A percentile compares a stretch with the other conserved stretches of the same genome.
These are phyloP conservation scores for Dictyostelium firmibasis DNA, from an alignment of 78 protist species.

Conservation along the genomic window DNA sequence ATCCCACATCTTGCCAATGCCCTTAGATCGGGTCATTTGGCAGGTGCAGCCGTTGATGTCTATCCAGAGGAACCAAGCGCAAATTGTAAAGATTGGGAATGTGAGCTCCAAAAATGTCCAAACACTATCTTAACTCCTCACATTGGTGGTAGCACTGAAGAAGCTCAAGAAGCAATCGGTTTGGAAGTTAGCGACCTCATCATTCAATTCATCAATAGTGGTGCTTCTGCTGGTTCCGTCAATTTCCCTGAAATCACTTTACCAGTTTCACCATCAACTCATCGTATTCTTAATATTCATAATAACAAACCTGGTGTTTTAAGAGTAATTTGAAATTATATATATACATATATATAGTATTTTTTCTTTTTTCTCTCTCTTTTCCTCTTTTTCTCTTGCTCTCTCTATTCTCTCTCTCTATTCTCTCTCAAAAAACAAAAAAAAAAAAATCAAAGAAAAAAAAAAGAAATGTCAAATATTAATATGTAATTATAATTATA, in stretches of 20 bases:
- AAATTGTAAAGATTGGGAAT: constrained; percentile 78
- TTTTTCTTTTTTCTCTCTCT: neutral
- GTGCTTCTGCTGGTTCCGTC: constrained; percentile 89
- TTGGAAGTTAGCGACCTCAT: constrained; percentile 88
- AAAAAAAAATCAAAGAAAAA: neutral
- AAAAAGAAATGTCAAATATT: neutral
- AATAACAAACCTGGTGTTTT: constrained; percentile 95
- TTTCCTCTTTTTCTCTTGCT: neutral
- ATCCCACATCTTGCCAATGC: constrained; percentile 86
- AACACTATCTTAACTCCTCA: constrained; percentile 96
- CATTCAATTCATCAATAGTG: constrained; percentile 81
- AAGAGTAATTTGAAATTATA: constrained; percentile 5
- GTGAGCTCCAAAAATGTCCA: constrained; percentile 81
- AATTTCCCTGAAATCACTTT: constrained; percentile 92
- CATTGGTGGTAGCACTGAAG: constrained; percentile 96
- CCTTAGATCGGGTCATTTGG: constrained; percentile 87
- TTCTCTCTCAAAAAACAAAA: too few relatives aligned
- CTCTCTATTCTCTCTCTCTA: neutral
- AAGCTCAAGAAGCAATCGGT: constrained; percentile 96
- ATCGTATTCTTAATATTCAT: constrained; percentile 91
- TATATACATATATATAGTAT: too few relatives aligned
- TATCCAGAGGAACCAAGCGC: constrained; percentile 92
- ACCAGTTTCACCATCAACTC: constrained; percentile 62
- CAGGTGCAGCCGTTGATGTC: constrained; percentile 94
- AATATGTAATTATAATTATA: neutral